Evolutionary conservation across 2,329 filamentous ascomycete species (phyloP), one percentile per base, ranked within the genome.

Genomic region (Endocalyx cinctus): DNA sequence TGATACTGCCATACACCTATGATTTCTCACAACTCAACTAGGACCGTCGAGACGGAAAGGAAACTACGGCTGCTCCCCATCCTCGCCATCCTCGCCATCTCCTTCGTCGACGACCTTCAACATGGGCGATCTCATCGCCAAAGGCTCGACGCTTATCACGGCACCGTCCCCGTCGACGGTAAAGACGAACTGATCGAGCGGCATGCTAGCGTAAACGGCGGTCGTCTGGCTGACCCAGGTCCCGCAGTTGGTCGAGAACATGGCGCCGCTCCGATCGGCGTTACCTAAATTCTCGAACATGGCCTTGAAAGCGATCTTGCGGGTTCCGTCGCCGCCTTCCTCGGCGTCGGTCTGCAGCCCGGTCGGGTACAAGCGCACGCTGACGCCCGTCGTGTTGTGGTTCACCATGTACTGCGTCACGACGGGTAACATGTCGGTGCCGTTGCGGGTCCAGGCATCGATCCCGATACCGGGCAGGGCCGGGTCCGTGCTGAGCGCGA

Each of bases 181-280:
- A 23, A 54, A 55, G 7, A 55, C 50, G 26, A 55, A 54, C 37
- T 54, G 49, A 11, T 56, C 53, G 1, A 56, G 44, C 31, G 51
- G 49, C 39, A 51, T 48, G 18, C 51, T 41, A 19, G 49, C 51
- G 15, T 53, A 55, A 10, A 53, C 50, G 1, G 43, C 47, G 8
- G 43, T 36, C 12, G 46, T 49, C 39, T 51, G 52, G 17, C 43
- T 39, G 13, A 54, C 47, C 53, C 50, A 54, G 2, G 51, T 50
- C 5, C 50, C 51, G 37, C 53, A 55, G 26, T 53, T 48, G 12
- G 51, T 53, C 7, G 48, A 51, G 35, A 55, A 56, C 48, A 53
- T 53, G 4, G 35, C 35, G 10, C 14, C 29, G 6, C 32, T 19
- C 5, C 43, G 42, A 14, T 54, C 47, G 15, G 35, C 11, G 12